Percentiles rank a stretch among this genome's conserved stretches.
These are phyloP conservation scores for Jackrogersella minutella DNA, from an alignment of 495 filamentous ascomycete species.

Conservation along the genomic window DNA sequence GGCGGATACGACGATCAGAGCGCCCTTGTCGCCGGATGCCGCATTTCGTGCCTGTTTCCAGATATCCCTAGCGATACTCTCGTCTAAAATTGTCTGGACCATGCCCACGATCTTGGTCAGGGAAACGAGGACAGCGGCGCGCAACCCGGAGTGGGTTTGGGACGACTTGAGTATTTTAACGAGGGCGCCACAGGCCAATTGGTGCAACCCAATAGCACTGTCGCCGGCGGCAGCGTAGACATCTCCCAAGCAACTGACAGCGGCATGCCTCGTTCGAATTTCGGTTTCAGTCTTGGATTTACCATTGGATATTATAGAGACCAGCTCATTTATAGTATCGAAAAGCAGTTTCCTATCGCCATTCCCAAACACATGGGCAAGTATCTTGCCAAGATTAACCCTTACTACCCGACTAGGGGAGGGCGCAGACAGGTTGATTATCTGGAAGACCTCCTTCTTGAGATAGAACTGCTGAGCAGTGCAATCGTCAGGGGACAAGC, in stretches of 20 bases:
- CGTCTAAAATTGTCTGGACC: constrained; percentile 79
- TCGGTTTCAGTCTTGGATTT: constrained; percentile 81
- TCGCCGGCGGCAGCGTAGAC: constrained; percentile 90
- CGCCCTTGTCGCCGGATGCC: constrained; percentile 80
- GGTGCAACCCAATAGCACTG: constrained; percentile 87
- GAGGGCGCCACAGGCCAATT: constrained; percentile 71
- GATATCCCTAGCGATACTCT: constrained; percentile 82
- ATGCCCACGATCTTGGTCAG: constrained; percentile 78
- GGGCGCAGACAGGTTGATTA: constrained; percentile 85
- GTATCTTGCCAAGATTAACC: constrained; percentile 84
- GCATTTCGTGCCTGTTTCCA: constrained; percentile 90
- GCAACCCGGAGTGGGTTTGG: constrained; percentile 79
- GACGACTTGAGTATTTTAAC: constrained; percentile 83
- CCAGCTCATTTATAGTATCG: constrained; percentile 90
- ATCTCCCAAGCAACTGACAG: constrained; percentile 86
- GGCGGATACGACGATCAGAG: constrained; percentile 79
- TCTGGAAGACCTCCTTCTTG: constrained; percentile 89
- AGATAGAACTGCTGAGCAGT: constrained; percentile 87
- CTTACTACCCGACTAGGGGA: constrained; percentile 87
- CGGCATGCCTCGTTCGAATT: constrained; percentile 76
- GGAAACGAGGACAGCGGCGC: constrained; percentile 82
- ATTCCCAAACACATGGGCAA: constrained; percentile 82
- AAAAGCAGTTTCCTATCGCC: constrained; percentile 92
- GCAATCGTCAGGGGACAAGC: constrained; percentile 76
- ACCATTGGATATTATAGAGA: constrained; percentile 74